Evolutionary conservation across 441 rosid species (phyloP).

Genomic region (Aquilaria agallochum): DNA sequence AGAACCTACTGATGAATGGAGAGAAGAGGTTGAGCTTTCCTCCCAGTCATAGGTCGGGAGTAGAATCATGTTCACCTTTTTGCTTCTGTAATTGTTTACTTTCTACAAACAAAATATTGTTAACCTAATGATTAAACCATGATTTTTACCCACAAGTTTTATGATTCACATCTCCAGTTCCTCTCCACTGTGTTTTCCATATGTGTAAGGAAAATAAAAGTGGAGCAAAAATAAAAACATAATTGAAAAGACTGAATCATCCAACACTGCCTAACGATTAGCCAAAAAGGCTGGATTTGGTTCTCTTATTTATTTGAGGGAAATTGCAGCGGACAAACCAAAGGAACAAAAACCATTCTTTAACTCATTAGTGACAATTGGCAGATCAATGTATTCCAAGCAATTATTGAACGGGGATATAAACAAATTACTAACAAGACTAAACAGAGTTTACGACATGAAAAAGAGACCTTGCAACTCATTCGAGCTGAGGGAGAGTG

Average conservation of each 20-base stretch:
- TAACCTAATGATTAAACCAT: slow-evolving; percentile 1
- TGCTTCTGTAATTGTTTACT: background rate
- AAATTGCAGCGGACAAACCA: too few relatives aligned
- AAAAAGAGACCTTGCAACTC: background rate
- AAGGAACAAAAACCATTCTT: too few relatives aligned
- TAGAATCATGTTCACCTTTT: slow-evolving; percentile 4
- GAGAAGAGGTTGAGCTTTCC: slow-evolving; percentile 37
- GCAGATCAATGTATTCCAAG: background rate
- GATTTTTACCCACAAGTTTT: slow-evolving; percentile 1
- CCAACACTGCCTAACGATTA: too few relatives aligned
- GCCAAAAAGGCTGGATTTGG: too few relatives aligned
- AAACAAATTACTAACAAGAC: background rate
- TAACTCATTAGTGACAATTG: too few relatives aligned
- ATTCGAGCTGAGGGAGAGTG: too few relatives aligned
- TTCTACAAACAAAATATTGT: slow-evolving; percentile 3
- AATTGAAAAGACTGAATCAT: too few relatives aligned
- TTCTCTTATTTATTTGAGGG: too few relatives aligned
- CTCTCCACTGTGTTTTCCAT: background rate
- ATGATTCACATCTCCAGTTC: background rate
- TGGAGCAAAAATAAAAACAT: too few relatives aligned
- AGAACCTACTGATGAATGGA: slow-evolving; percentile 62
- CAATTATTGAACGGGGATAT: background rate
- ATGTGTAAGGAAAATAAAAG: background rate
- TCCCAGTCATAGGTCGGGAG: slow-evolving; percentile 15
- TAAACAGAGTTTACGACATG: background rate